Evolutionary conservation across 345 rosid species (phyloP), one percentile per base, ranked within the genome.

Genomic region (Hevea brasiliensis): DNA sequence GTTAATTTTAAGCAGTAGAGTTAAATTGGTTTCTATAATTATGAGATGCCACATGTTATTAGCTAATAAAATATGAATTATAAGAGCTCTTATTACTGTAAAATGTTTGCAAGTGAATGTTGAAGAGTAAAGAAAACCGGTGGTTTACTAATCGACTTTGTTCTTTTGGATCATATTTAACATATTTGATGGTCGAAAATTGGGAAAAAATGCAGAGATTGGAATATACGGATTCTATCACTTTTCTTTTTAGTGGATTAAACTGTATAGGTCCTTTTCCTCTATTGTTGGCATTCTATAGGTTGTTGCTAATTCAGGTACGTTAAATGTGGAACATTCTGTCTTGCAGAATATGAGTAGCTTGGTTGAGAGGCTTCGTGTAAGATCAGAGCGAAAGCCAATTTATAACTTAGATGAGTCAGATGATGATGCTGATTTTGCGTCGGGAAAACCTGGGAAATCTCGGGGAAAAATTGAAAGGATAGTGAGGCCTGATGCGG

Each of bases 341-440:
- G 45, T 51, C 21, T 78, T 81, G 84, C 88, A 90, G 94, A 85
- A 84, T 48, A 96, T 96, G 99, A 96, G 96, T 84, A 96, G 99
- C 85, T 85, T 96, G 81, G 97, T 87, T 35, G 99, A 96, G 87
- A 85, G 98, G 90, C 92, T 96, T 18, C 94, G 99, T 21, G 86
- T 82, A 57, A 77, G 99, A 81, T 86, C 98, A 55, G 97, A 91
- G 65, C 84, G 92, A 74, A 96, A 72, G 81, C 99, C 99, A 32
- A 55, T 93, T 75, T 95, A 95, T 76, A 89, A 85, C 81, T 61
- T 96, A 17, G 98, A 96, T 80, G 99, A 96, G 37, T 96, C 97
- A 11, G 98, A 96, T 77, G 96, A 90, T 71, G 99, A 96, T 56
- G 87, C 87, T 35, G 97, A 96, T 78, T 84, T 89, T 73, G 76